phyloP scores from a whole-genome alignment of 441 rosid genomes.

The Lepidium campestre region DNA sequence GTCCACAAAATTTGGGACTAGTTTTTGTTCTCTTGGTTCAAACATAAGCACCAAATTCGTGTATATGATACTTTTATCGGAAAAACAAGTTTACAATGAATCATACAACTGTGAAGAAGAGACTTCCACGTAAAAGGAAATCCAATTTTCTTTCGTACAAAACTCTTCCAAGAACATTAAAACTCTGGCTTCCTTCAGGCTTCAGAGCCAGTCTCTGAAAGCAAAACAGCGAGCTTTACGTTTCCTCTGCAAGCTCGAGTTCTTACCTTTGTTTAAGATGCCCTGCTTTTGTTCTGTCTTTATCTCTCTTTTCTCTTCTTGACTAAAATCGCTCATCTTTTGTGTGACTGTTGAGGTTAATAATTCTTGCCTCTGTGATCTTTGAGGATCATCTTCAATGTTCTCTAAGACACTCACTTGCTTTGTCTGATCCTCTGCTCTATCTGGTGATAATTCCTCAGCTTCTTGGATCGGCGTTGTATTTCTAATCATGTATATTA shows the following conservation, averaged over 20 bases:
- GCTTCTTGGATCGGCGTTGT: conserved; percentile 24
- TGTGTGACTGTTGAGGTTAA: conserved; percentile 6
- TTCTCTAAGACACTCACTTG: conserved; percentile 22
- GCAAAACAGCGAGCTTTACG: conserved; percentile 15
- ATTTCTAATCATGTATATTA: conserved; percentile 48
- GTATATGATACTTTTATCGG: not conserved
- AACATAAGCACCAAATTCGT: not conserved
- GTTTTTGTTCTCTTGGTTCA: not conserved
- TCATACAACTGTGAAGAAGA: not conserved
- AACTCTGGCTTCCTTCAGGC: not conserved
- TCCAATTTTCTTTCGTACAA: not conserved
- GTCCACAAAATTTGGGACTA: too few relatives aligned
- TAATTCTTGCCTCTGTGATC: conserved; percentile 36
- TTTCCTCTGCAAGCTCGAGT: conserved; percentile 8
- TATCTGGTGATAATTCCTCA: conserved; percentile 18
- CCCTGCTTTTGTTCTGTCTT: not conserved
- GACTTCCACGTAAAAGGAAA: not conserved
- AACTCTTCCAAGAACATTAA: not conserved
- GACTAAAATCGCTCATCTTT: not conserved
- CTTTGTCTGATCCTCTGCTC: conserved; percentile 18
- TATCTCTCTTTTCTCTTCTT: not conserved
- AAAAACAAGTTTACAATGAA: not conserved
- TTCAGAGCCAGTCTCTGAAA: conserved; percentile 20
- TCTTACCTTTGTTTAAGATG: not conserved
- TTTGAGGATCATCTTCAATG: conserved; percentile 32